A percentile compares a stretch with the other conserved stretches of the same genome.
Evolutionary conservation across 1,139 yeast species (phyloP).

Genomic region (Saccharomyces pastorianus): DNA sequence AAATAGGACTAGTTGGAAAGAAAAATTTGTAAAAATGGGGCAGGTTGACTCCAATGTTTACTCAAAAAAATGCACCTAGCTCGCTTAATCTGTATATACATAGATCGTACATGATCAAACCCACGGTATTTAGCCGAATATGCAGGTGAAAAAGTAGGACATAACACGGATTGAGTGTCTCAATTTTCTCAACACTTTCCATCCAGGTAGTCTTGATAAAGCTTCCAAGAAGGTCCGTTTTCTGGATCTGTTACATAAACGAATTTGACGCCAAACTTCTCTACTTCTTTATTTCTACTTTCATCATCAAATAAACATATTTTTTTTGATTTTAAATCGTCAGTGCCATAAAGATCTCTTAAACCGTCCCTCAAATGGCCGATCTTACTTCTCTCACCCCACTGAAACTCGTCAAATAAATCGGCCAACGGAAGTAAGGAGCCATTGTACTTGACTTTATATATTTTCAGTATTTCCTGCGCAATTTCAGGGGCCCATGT

Average conservation of each 20-base stretch:
- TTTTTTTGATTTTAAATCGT: slow-evolving; percentile 30
- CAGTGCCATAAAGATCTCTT: slow-evolving; percentile 39
- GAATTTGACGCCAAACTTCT: slow-evolving; percentile 44
- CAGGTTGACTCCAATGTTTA: too few relatives aligned
- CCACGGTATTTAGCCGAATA: too few relatives aligned
- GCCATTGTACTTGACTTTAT: slow-evolving; percentile 36
- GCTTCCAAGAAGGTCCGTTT: slow-evolving; percentile 29
- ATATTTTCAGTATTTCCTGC: slow-evolving; percentile 38
- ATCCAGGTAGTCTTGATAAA: slow-evolving; percentile 24
- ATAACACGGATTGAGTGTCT: too few relatives aligned
- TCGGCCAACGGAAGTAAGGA: slow-evolving; percentile 18
- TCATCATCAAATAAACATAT: slow-evolving; percentile 55
- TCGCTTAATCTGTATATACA: too few relatives aligned
- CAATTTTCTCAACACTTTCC: neutral
- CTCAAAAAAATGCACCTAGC: too few relatives aligned
- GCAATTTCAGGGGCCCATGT: slow-evolving; percentile 56
- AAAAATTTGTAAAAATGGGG: too few relatives aligned
- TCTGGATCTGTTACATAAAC: slow-evolving; percentile 31
- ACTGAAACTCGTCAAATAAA: slow-evolving; percentile 43
- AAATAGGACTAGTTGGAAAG: too few relatives aligned
- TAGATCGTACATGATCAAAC: too few relatives aligned
- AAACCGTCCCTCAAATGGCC: slow-evolving; percentile 39
- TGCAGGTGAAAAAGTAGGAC: too few relatives aligned
- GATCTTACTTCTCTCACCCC: slow-evolving; percentile 55
- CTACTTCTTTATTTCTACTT: slow-evolving; percentile 49